These are phyloP conservation scores for Podila verticillata DNA, from an alignment of 192 early-diverging fungal genomes.

Conservation along the genomic window DNA sequence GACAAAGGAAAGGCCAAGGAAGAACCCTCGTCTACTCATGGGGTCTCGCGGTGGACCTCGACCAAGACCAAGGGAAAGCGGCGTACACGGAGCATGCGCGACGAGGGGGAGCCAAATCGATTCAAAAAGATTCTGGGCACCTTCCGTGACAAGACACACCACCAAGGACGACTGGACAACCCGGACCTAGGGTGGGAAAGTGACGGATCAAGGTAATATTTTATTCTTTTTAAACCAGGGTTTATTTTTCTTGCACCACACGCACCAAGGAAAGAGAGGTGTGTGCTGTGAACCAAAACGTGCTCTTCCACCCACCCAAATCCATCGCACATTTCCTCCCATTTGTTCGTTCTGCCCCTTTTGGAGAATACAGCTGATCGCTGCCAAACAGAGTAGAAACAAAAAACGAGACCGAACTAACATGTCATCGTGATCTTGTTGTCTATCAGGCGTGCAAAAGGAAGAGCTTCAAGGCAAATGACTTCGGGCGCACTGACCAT, in stretches of 20 bases:
- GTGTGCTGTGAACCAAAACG: too few species aligned
- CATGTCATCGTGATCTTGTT: background rate
- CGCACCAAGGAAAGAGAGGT: background rate
- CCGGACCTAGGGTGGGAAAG: slow-evolving; percentile 33
- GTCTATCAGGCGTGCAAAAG: background rate
- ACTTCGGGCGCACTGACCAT: slow-evolving; percentile 30
- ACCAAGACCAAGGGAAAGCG: slow-evolving; percentile 5
- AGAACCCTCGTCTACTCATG: background rate
- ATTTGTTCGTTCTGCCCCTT: too few species aligned
- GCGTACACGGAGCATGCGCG: slow-evolving; percentile 36
- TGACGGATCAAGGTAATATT: slow-evolving; percentile 26
- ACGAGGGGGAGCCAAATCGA: slow-evolving; percentile 28
- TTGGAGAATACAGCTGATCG: too few species aligned
- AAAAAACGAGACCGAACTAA: background rate
- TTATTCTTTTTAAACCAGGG: too few species aligned
- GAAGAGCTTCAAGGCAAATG: slow-evolving; percentile 6
- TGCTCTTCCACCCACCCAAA: background rate
- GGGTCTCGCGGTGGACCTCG: background rate
- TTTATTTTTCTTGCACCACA: background rate
- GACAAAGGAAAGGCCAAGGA: slow-evolving; percentile 6
- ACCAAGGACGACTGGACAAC: slow-evolving; percentile 12
- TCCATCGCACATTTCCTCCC: too few species aligned
- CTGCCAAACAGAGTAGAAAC: too few species aligned
- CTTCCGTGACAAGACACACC: background rate
- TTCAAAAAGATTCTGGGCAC: slow-evolving; percentile 24